Conservation (phyloP, 495 filamentous ascomycete genomes). For the Neurospora sp. region DNA sequence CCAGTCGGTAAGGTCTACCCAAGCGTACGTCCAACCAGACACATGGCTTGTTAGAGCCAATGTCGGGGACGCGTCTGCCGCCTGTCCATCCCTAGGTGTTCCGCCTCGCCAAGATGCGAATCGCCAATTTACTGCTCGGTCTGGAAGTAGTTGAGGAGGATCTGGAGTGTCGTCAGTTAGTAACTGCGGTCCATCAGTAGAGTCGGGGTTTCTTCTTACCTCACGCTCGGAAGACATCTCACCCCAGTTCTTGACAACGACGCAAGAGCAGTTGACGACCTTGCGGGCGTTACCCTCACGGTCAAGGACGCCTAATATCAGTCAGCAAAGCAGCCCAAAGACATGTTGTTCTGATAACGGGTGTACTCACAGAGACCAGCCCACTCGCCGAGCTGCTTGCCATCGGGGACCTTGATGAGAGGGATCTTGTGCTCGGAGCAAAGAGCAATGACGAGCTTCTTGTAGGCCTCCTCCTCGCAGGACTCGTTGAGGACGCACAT, state of each 20-base stretch:
- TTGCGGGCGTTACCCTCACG: constrained; percentile 98
- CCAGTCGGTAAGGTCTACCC: constrained; percentile 20
- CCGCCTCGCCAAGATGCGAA: not conserved
- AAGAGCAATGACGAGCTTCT: constrained; percentile 97
- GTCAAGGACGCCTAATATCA: constrained; percentile 74
- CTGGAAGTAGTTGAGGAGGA: constrained; percentile 99
- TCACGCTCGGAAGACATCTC: constrained; percentile 93
- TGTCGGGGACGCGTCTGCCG: not conserved
- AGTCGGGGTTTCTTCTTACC: not conserved
- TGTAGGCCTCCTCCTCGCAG: constrained; percentile 99
- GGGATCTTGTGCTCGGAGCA: constrained; percentile 99
- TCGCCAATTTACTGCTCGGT: constrained; percentile 49
- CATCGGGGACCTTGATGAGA: constrained; percentile 98
- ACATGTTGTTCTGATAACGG: not conserved
- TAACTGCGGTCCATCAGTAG: not conserved
- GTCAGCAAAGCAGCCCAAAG: constrained; percentile 1
- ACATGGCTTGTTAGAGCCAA: not conserved
- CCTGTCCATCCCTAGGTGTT: not conserved
- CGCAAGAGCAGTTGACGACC: constrained; percentile 99
- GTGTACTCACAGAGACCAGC: constrained; percentile 86
- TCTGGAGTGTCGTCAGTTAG: constrained; percentile 30
- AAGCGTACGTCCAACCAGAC: constrained; percentile 26
- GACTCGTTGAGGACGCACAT: constrained; percentile 99
- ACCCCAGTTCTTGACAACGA: constrained; percentile 98
- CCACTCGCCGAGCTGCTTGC: constrained; percentile 99